Evolutionary conservation across 208 protist species (phyloP).

Genomic region (Leishmania amazonensis): DNA sequence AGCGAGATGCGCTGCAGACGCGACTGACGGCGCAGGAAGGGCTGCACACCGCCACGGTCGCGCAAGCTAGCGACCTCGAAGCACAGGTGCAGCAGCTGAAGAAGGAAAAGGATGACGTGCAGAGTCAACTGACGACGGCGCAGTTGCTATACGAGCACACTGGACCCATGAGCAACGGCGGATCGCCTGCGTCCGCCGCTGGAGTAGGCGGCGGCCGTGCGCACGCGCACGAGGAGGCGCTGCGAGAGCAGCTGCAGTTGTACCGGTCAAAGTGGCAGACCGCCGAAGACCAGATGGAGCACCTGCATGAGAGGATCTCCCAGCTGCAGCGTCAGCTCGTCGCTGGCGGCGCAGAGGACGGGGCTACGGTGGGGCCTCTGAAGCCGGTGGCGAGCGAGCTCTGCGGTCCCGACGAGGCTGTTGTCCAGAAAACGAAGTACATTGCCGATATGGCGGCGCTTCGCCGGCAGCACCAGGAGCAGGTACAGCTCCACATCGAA

Average conservation of each 20-base stretch:
- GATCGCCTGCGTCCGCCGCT: not conserved
- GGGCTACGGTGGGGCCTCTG: not conserved
- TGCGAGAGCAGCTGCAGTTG: slow-evolving; percentile 43
- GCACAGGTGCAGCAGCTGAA: slow-evolving; percentile 2
- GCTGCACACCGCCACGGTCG: not conserved
- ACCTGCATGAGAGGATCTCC: slow-evolving; percentile 36
- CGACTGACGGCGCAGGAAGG: slow-evolving; percentile 16
- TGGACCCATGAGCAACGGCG: not conserved
- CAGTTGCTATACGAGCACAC: slow-evolving; percentile 40
- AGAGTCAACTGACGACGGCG: slow-evolving; percentile 23
- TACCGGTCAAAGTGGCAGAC: slow-evolving; percentile 60
- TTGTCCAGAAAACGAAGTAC: slow-evolving; percentile 10
- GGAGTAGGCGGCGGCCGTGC: not conserved
- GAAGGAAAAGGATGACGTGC: slow-evolving; percentile 17
- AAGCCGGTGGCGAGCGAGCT: slow-evolving; percentile 1
- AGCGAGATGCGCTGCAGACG: slow-evolving; percentile 33
- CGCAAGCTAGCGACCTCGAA: not conserved
- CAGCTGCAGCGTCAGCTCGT: slow-evolving; percentile 27
- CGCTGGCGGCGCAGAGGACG: not conserved
- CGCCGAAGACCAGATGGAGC: slow-evolving; percentile 51
- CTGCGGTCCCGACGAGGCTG: not conserved
- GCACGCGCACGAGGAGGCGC: slow-evolving; percentile 15
- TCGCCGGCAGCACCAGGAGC: slow-evolving; percentile 37
- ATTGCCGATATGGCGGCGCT: slow-evolving; percentile 7
- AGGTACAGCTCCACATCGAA: slow-evolving; percentile 43